Conservation (phyloP, 1,284 basidiomycete genomes). For the Ganoderma lingzhi region DNA sequence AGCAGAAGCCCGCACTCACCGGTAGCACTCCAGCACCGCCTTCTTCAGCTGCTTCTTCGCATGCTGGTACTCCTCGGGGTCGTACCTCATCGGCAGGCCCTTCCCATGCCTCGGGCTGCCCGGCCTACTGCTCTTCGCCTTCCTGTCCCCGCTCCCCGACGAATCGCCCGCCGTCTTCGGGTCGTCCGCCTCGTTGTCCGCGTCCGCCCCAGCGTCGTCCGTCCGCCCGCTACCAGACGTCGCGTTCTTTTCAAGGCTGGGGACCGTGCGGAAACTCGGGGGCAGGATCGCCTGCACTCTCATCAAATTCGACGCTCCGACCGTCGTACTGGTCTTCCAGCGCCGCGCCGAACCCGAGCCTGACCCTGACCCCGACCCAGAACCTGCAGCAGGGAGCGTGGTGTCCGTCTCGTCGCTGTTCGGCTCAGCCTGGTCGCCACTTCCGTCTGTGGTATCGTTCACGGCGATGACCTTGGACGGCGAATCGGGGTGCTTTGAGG, state of each 20-base stretch:
- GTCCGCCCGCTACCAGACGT: neutral
- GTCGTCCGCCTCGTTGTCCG: slow-evolving; percentile 9
- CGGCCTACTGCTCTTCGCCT: neutral
- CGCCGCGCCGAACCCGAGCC: slow-evolving; percentile 12
- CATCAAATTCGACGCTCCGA: slow-evolving; percentile 8
- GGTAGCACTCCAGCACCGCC: slow-evolving; percentile 88
- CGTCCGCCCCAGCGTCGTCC: slow-evolving; percentile 4
- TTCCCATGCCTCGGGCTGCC: neutral
- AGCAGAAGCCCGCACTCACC: slow-evolving; percentile 49
- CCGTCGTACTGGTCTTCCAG: neutral
- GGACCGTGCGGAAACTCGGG: neutral
- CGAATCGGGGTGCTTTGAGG: neutral
- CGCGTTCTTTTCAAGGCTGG: slow-evolving; percentile 6
- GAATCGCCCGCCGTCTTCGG: neutral
- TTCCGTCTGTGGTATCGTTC: too few species aligned
- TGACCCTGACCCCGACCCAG: slow-evolving; percentile 1
- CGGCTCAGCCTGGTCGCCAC: neutral
- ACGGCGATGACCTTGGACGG: neutral
- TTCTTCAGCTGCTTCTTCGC: slow-evolving; percentile 87
- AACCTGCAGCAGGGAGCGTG: neutral
- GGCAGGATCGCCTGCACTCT: slow-evolving; percentile 26
- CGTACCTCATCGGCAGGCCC: slow-evolving; percentile 35
- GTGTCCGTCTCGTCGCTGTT: slow-evolving; percentile 13
- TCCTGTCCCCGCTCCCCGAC: neutral
- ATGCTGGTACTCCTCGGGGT: slow-evolving; percentile 83